Evolutionary conservation across 768 basidiomycete genomes (phyloP).

Genomic region (Mycena galopus): DNA sequence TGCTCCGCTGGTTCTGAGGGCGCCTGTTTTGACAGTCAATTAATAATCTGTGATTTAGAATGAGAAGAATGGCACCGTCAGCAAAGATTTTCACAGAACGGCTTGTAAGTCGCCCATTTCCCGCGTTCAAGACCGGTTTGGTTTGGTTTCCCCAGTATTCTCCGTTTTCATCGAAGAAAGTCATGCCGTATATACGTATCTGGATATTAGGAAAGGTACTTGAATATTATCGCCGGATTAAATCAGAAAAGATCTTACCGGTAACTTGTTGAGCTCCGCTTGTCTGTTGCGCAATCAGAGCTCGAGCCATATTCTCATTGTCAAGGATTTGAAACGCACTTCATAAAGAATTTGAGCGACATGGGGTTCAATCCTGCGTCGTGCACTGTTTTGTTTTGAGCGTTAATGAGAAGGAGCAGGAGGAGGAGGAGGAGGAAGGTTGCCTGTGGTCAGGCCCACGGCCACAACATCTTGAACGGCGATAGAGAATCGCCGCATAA

Average conservation of each 20-base stretch:
- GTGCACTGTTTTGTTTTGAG: too few species aligned
- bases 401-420: too few species aligned
- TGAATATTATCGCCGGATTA: neutral
- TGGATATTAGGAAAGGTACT: slow-evolving; percentile 40
- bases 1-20: slow-evolving; percentile 90
- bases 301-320: slow-evolving; percentile 1
- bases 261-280: slow-evolving; percentile 70
- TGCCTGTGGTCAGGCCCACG: slow-evolving; percentile 83
- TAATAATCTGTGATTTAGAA: neutral
- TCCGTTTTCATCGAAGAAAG: slow-evolving; percentile 73
- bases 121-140: slow-evolving; percentile 65
- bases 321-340: neutral
- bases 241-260: slow-evolving; percentile 55
- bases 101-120: slow-evolving; percentile 68
- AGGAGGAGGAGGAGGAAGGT: too few species aligned
- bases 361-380: slow-evolving; percentile 82
- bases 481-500: slow-evolving; percentile 69
- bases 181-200: slow-evolving; percentile 86
- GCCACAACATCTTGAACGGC: slow-evolving; percentile 78
- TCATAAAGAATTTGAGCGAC: slow-evolving; percentile 76
- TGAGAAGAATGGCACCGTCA: slow-evolving; percentile 59
- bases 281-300: slow-evolving; percentile 59
- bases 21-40: slow-evolving; percentile 61
- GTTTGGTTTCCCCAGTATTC: slow-evolving; percentile 82
- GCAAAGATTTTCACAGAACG: slow-evolving; percentile 78